Evolutionary conservation across 768 basidiomycete genomes (phyloP).

Genomic region (Lactifluus piperatus): DNA sequence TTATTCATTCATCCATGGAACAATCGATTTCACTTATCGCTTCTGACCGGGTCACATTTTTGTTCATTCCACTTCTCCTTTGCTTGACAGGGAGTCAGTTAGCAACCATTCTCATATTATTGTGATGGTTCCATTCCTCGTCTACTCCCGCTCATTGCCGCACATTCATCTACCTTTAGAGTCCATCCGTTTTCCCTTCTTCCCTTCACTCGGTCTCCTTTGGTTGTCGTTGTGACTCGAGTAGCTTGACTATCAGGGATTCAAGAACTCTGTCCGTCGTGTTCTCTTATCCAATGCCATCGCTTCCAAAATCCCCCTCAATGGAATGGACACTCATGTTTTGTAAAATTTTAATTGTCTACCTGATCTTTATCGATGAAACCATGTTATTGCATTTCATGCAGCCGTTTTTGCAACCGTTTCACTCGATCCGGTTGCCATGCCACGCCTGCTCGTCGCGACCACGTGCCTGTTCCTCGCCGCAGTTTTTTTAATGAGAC

Average conservation of each 20-base stretch:
- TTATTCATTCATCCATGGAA: neutral
- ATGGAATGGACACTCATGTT: neutral
- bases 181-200: neutral
- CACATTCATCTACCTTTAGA: neutral
- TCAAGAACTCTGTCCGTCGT: neutral
- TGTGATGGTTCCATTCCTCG: constrained; percentile 1
- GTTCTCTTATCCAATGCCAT: neutral
- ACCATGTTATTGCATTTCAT: neutral
- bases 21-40: constrained; percentile 5
- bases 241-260: neutral
- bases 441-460: neutral
- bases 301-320: neutral
- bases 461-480: neutral
- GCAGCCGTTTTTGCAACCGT: constrained; percentile 1
- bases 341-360: neutral
- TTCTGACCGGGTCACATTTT: neutral
- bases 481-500: neutral
- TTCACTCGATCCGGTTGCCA: constrained; percentile 17
- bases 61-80: neutral
- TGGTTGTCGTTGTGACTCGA: neutral
- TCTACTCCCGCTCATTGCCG: constrained; percentile 3
- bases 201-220: neutral
- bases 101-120: neutral
- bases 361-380: constrained; percentile 9
- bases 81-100: neutral